phyloP scores from a whole-genome alignment of 192 early-diverging fungal genomes.

The Coemansia sp. region DNA sequence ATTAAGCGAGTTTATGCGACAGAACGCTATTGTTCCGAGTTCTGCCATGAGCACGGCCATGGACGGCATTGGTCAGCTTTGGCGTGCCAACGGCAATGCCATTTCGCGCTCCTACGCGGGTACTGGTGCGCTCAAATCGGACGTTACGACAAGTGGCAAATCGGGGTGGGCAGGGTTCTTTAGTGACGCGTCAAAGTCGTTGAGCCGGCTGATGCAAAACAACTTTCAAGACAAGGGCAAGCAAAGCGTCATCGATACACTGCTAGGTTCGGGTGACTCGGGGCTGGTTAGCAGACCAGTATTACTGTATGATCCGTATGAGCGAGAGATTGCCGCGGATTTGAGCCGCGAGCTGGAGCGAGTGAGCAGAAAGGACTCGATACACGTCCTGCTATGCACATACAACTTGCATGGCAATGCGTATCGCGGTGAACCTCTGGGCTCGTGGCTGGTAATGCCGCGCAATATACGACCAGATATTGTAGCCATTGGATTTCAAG shows the following conservation, averaged over 20 bases:
- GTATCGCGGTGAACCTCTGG: slow-evolving; percentile 63
- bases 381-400: slow-evolving; percentile 80
- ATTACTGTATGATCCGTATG: slow-evolving; percentile 43
- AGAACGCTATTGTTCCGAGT: slow-evolving; percentile 16
- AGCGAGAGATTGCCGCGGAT: slow-evolving; percentile 25
- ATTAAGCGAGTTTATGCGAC: slow-evolving; percentile 53
- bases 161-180: slow-evolving; percentile 68
- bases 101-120: slow-evolving; percentile 94
- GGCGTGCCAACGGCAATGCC: slow-evolving; percentile 90
- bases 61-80: slow-evolving; percentile 64
- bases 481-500: slow-evolving; percentile 90
- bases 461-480: slow-evolving; percentile 67
- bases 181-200: slow-evolving; percentile 91
- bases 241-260: slow-evolving; percentile 89
- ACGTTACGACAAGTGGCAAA: slow-evolving; percentile 88
- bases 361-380: slow-evolving; percentile 44
- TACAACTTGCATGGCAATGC: slow-evolving; percentile 91
- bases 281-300: slow-evolving; percentile 41
- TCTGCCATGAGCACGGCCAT: slow-evolving; percentile 28
- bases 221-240: slow-evolving; percentile 94
- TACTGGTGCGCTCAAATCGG: slow-evolving; percentile 93
- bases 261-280: slow-evolving; percentile 67
- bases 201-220: slow-evolving; percentile 93
- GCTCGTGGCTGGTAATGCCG: slow-evolving; percentile 53
- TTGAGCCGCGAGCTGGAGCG: slow-evolving; percentile 32